Evolutionary conservation across 768 basidiomycete species (phyloP), one percentile per base, ranked within the genome.

Genomic region (Holtermanniella nyarrowii): DNA sequence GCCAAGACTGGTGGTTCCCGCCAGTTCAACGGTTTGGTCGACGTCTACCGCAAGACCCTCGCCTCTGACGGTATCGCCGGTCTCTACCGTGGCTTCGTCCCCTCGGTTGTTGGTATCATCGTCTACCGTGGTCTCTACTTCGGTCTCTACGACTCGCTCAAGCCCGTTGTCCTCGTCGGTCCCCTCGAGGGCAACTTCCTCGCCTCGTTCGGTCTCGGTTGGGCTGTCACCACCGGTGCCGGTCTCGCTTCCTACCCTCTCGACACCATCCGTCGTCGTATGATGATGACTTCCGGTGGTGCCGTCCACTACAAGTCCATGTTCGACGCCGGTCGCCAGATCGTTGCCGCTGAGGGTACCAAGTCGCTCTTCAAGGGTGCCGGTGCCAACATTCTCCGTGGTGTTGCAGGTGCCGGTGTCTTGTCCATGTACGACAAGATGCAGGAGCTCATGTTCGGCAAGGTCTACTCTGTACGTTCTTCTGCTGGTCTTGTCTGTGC

Each of bases 211-310:
- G 70, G 77, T 66, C 88, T 96, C 69, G 91, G 93, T 68, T 96
- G 93, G 93, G 88, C 86, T 83, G 93, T 97, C 71, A 99, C 95
- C 67, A 90, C 88, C 68, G 89, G 88, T 83, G 90, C 93, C 75
- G 93, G 93, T 82, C 86, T 97, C 76, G 91, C 91, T 72, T 96
- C 95, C 14, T 66, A 74, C 62, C 64, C 66, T 20, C 66, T 63
- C 12, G 71, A 60, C 64, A 91, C 75, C 55, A 75, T 76, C 70
- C 72, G 93, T 84, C 91, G 95, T 84, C 89, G 95, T 65, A 99
- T 99, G 95, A 99, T 99, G 95, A 97, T 97, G 93, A 97, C 95
- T 31, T 96, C 93, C 21, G 95, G 93, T 65, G 84, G 82, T 66
- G 80, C 81, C 66, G 82, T 85, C 56, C 90, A 96, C 83, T 97